Evolutionary conservation across 352 stramenopile genomes (phyloP), one percentile per base, ranked within the genome.

Genomic region (Elongisporangium prolatum): DNA sequence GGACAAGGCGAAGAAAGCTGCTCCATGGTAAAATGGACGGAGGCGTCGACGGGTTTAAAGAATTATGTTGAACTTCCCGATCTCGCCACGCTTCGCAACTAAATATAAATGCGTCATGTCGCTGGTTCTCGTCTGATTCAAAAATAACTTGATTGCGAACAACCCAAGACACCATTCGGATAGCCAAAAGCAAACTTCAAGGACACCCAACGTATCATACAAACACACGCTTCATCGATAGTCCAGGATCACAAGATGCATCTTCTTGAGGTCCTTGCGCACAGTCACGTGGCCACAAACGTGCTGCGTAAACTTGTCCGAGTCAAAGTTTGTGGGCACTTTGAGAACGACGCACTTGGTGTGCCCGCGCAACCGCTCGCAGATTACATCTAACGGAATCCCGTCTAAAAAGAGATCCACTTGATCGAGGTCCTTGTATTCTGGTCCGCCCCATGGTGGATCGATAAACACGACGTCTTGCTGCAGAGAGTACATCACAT

Each of bases 391-490:
- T 52, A 93, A 70, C 11, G 80, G 80, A 11, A 79, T 49, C 7
- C 73, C 72, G 48, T 74, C 83, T 9, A 94, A 75, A 28, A 80
- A 91, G 1, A 94, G 64, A 53, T 91, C 80, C 24, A 94, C 76
- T 25, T 77, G 80, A 2, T 76, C 70, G 7, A 83, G 75, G 22
- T 87, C 75, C 51, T 88, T 89, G 69, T 94, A 94, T 63, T 93
- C 83, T 1, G 79, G 79, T 8, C 85, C 85, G 28, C 85, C 85
- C 85, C 85, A 94, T 55, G 85, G 85, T 25, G 85, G 85, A 50
- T 94, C 85, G 17, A 94, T 69, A 58, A 94, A 94, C 47, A 93
- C 78, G 48, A 94, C 80, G 54, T 93, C 80, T 53, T 91, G 80
- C n/a, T 79, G 52, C 48, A 89, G 61, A 47, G 79, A 52, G n/a